Percentiles rank a stretch among this genome's conserved stretches.
phyloP scores from a whole-genome alignment of 352 stramenopile genomes.

The Phytophthora kernoviae region DNA sequence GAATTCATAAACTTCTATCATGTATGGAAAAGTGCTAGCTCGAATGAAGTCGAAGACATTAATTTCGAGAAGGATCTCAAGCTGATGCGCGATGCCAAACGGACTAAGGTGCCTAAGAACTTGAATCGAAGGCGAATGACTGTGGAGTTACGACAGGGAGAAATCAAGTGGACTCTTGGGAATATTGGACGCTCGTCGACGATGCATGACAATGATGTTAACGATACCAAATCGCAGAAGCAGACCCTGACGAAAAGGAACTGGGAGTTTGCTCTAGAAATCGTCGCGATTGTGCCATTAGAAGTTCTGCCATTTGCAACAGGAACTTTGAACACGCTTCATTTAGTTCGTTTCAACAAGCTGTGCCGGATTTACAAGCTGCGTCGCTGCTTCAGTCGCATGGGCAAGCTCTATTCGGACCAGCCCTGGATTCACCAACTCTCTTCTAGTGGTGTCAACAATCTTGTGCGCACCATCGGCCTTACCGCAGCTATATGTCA shows the following conservation, averaged over 20 bases:
- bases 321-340: slow-evolving; percentile 46
- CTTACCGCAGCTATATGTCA: slow-evolving; percentile 38
- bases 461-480: slow-evolving; percentile 39
- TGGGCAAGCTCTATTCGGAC: slow-evolving; percentile 55
- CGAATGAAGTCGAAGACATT: slow-evolving; percentile 39
- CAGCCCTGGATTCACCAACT: slow-evolving; percentile 41
- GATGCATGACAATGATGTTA: not conserved
- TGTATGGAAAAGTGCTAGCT: slow-evolving; percentile 46
- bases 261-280: slow-evolving; percentile 45
- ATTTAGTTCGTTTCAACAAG: slow-evolving; percentile 58
- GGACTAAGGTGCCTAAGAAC: slow-evolving; percentile 29
- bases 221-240: not conserved
- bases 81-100: slow-evolving; percentile 39
- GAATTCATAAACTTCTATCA: slow-evolving; percentile 50
- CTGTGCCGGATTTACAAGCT: slow-evolving; percentile 54
- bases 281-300: slow-evolving; percentile 50
- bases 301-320: slow-evolving; percentile 47
- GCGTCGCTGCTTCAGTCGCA: slow-evolving; percentile 33
- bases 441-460: slow-evolving; percentile 58
- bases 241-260: slow-evolving; percentile 16
- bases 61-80: slow-evolving; percentile 61
- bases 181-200: slow-evolving; percentile 31
- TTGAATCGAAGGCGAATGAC: slow-evolving; percentile 2
- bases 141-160: slow-evolving; percentile 5
- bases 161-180: slow-evolving; percentile 49